Evolutionary conservation across 495 filamentous ascomycete species (phyloP), one percentile per base, ranked within the genome.

Genomic region (Ascodesmis nigricans): DNA sequence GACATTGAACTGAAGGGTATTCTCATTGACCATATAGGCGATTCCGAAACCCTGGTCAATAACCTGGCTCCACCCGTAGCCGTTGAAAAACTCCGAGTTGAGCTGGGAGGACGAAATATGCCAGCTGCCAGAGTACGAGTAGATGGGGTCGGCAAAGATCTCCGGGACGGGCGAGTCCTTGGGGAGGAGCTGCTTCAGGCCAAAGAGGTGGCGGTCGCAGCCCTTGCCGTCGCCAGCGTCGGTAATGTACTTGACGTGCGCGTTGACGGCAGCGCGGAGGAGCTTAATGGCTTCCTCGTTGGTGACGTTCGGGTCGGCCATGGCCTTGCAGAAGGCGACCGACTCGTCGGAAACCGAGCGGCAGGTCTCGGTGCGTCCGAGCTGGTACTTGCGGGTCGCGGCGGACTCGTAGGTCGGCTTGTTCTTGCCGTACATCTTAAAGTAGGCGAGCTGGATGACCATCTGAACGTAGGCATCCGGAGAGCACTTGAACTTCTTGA

Each of bases 21-120:
- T 91, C 66, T 99, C 87, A 51, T 99, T 99, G 49, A 99, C 93
- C 90, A 99, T 99, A 49, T 99, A 99, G 8, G 90, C 90, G 55
- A 99, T 91, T 14, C 90, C 87, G 55, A 79, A 99, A 10, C 87
- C 87, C 23, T 73, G 78, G 53, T 95, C 84, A 38, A 95, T 75
- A 13, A 99, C 90, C 66, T 99, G 84, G 51, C 79, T 90, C 90
- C 90, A 99, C 20, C 90, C 90, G 60, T 99, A 99, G 10, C 90
- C 90, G 53, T 99, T 95, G 63, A 95, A 99, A 62, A 71, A 91
- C 65, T 99, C 90, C 18, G 73, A 80, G 59, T 75, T 83, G 52
- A 99, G 58, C 65, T 99, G 90, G 45, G 67, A 75, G 21, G 73
- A 80, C 19, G 72, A 80, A 40, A 99, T 57, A 58, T 68, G 92